Conservation (phyloP, 495 filamentous ascomycete genomes). For the Endocarpon pusillum region DNA sequence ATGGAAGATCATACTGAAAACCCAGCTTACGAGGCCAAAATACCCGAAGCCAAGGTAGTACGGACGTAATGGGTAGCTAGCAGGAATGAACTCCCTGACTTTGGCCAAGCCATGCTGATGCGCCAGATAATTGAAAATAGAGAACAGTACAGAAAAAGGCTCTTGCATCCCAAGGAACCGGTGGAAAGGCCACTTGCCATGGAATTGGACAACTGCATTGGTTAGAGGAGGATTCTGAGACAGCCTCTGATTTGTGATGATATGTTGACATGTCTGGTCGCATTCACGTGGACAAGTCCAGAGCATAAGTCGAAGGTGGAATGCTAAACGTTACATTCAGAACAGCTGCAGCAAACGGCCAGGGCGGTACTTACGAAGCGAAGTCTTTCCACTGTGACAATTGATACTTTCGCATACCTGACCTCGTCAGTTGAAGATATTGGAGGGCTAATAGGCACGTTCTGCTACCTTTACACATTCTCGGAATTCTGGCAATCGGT, state of each 20-base stretch:
- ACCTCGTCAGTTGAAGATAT: slow-evolving; percentile 4
- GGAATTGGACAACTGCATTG: slow-evolving; percentile 69
- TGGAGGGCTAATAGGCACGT: background rate
- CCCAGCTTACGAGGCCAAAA: slow-evolving; percentile 68
- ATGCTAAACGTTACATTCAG: slow-evolving; percentile 16
- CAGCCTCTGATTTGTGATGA: slow-evolving; percentile 61
- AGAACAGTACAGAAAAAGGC: slow-evolving; percentile 84
- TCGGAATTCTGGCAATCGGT: slow-evolving; percentile 74
- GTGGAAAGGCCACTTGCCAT: slow-evolving; percentile 98
- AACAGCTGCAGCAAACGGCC: background rate
- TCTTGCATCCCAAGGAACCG: slow-evolving; percentile 87
- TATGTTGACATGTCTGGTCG: slow-evolving; percentile 96
- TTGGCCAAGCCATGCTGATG: slow-evolving; percentile 63
- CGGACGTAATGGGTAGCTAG: slow-evolving; percentile 51
- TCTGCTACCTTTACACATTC: slow-evolving; percentile 64
- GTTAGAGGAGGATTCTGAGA: slow-evolving; percentile 43
- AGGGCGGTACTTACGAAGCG: slow-evolving; percentile 25
- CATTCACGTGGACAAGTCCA: slow-evolving; percentile 76
- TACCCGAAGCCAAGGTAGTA: slow-evolving; percentile 75
- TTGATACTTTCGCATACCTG: slow-evolving; percentile 73
- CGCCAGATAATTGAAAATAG: slow-evolving; percentile 73
- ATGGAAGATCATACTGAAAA: slow-evolving; percentile 81
- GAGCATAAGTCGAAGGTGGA: slow-evolving; percentile 33
- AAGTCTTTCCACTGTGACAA: slow-evolving; percentile 38
- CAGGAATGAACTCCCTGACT: slow-evolving; percentile 50